Percentiles rank a stretch among this genome's conserved stretches.
These are phyloP conservation scores for Hanseniaspora pseudoguilliermondii DNA, from an alignment of 805 yeast species.

Conservation along the genomic window DNA sequence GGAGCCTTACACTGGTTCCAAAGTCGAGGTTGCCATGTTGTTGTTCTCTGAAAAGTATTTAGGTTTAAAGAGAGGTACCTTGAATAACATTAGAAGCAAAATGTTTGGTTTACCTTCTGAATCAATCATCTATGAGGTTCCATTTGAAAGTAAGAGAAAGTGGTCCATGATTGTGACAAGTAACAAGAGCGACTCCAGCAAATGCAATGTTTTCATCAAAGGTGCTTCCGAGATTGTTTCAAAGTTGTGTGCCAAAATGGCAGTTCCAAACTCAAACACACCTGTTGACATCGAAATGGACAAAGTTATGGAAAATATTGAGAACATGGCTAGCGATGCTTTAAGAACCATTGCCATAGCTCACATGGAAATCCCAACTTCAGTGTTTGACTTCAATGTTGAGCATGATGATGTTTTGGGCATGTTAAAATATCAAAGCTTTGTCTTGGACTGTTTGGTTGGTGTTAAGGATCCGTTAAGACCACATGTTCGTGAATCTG, in stretches of 20 bases:
- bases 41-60: slow-evolving; percentile 50
- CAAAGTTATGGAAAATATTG: slow-evolving; percentile 30
- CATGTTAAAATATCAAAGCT: slow-evolving; percentile 10
- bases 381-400: background rate
- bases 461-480: slow-evolving; percentile 95
- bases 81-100: slow-evolving; percentile 37
- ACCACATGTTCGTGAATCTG: slow-evolving; percentile 81
- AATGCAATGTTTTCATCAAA: slow-evolving; percentile 56
- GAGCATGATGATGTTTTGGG: slow-evolving; percentile 1
- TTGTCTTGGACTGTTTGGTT: slow-evolving; percentile 58
- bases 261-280: slow-evolving; percentile 25
- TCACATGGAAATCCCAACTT: slow-evolving; percentile 49
- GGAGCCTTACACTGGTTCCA: slow-evolving; percentile 76
- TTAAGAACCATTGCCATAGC: slow-evolving; percentile 82
- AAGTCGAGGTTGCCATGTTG: slow-evolving; percentile 84
- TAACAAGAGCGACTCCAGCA: slow-evolving; percentile 26
- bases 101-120: slow-evolving; percentile 23
- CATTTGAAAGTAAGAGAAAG: slow-evolving; percentile 85
- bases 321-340: slow-evolving; percentile 60
- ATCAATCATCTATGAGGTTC: slow-evolving; percentile 55
- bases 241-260: slow-evolving; percentile 38
- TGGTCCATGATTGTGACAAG: slow-evolving; percentile 76
- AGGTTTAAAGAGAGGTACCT: slow-evolving; percentile 31
- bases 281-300: slow-evolving; percentile 12
- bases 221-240: slow-evolving; percentile 92